Evolutionary conservation across 495 filamentous ascomycete genomes (phyloP), one percentile per base, ranked within the genome.

Genomic region (Talaromyces ruber): DNA sequence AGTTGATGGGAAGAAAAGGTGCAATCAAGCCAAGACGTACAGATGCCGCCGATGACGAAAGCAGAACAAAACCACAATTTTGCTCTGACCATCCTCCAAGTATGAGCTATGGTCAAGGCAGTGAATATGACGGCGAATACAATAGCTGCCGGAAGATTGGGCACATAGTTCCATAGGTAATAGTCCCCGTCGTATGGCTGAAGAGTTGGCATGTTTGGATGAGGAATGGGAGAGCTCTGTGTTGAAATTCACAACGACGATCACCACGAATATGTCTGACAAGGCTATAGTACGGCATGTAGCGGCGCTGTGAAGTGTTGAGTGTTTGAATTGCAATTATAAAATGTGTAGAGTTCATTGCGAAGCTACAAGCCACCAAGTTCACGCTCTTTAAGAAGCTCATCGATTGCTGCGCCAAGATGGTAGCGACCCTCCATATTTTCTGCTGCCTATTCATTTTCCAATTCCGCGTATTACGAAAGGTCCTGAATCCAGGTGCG

Each of bases 31-130:
- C 22, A 43, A 57, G 28, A 65, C 70, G 8, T 65, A 72, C 70
- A 66, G 4, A 71, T 52, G 21, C 70, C 68, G 9, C 70, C 70
- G 2, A 69, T 32, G 45, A 71, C 52, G 24, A 72, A 72, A 6
- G 70, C 68, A 55, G 70, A 66, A 25, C 68, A 71, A 52, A 70
- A 72, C 66, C 68, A 69, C 61, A 64, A 69, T 63, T 63, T 63
- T 8, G 67, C 53, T 52, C 64, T 71, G 11, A 29, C 63, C 5
- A 72, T 59, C 54, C 69, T 68, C 24, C 60, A 62, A 29, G 21
- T 22, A 60, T 72, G 65, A 51, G 60, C 60, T 21, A 56, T 50
- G 1, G 66, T 67, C 11, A 68, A 60, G 28, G 43, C 37, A 9
- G 53, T 26, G 54, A 71, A 72, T 22, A 71, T 56, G 18, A 66